Base-by-base conservation (phyloP, 106 monocot species). In the Chionographis japonica region DNA sequence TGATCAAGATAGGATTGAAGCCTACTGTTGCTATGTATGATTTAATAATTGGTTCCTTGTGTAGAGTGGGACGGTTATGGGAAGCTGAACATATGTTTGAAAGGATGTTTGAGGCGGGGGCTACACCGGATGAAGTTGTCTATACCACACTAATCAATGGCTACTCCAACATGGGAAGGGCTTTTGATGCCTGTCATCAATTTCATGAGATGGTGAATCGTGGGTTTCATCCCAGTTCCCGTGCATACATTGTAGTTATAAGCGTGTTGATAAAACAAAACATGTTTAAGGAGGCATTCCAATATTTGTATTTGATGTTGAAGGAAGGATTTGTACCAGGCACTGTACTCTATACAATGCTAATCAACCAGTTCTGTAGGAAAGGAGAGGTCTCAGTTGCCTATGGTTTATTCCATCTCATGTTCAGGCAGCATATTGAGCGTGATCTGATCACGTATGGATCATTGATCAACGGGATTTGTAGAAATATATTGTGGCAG, bases 241-340 rank as follows among this genome's bases (percentile, higher is more conserved):
- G 17, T 61, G 37, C 71, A 10, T 71, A 71, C 37, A 37, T 60
- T 61, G 71, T 61, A 49, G 49, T 71, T 71, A 71, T 71, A 71
- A 61, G 58, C 61, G 71, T 58, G 4, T 52, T 71, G 38, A n/a
- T 71, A 9, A 61, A 71, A 46, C 51, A 52, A 12, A 71, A 71
- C 61, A 61, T 71, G 71, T 43, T 52, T 38, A 57, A 14, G 12
- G 46, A 61, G 17, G 71, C 61, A 50, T 60, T 60, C 12, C 50
- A 46, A 9, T 71, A 52, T 53, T 15, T 71, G 46, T 50, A 57
- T 17, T n/a, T 14, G 71, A 71, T 71, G 71, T 12, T 71, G 20
- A 43, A 61, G 6, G 61, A 71, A 60, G 71, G 60, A 14, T 71
- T 71, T 61, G 18, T 61, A n/a, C 71, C 71, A 8, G 39, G 61